Evolutionary conservation across 257 asterid genomes (phyloP).

Genomic region (Solanum bulbocastanum): DNA sequence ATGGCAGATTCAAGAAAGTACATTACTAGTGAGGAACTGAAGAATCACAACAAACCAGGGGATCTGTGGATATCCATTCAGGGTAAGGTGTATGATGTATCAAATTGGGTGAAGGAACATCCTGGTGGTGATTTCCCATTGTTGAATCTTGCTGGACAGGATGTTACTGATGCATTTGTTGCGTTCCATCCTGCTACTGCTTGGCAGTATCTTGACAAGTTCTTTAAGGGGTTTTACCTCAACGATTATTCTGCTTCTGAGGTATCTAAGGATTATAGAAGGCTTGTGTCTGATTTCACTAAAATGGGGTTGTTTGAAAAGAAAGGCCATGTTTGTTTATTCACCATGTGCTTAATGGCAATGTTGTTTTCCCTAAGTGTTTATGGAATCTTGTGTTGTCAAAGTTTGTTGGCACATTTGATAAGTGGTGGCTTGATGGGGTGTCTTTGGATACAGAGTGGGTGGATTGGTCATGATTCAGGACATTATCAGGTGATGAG

Average conservation of each 20-base stretch:
- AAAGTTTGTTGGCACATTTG: conserved; percentile 38
- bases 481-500: conserved; percentile 68
- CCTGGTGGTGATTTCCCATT: conserved; percentile 85
- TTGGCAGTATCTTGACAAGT: conserved; percentile 49
- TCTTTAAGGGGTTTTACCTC: conserved; percentile 46
- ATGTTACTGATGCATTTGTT: conserved; percentile 83
- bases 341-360: conserved; percentile 22
- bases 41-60: conserved; percentile 58
- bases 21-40: conserved; percentile 62
- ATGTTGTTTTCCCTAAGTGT: conserved; percentile 33
- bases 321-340: conserved; percentile 44
- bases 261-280: conserved; percentile 64
- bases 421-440: conserved; percentile 67
- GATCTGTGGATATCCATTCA: conserved; percentile 94
- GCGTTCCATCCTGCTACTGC: conserved; percentile 74
- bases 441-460: conserved; percentile 82
- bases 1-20: conserved; percentile 42
- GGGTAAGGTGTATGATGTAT: conserved; percentile 77
- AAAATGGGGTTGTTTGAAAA: conserved; percentile 57
- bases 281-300: conserved; percentile 50
- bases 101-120: conserved; percentile 63
- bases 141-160: conserved; percentile 71
- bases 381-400: conserved; percentile 53
- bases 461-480: conserved; percentile 93
- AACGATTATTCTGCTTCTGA: conserved; percentile 57